These are phyloP conservation scores for Dictyostelium discoideum DNA, from an alignment of 78 protist species.

Conservation along the genomic window dicty_2.7 NC_007088.5:2453001-2453500, in stretches of 20 bases:
- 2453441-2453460: too few species aligned
- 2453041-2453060: constrained; percentile 29
- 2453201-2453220: background rate
- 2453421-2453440: too few species aligned
- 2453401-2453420: background rate
- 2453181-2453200: background rate
- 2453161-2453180: too few species aligned
- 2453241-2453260: too few species aligned
- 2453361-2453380: background rate
- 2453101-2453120: background rate
- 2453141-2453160: background rate
- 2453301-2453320: too few species aligned
- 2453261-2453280: too few species aligned
- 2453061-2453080: constrained; percentile 38
- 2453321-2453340: too few species aligned
- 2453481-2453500: too few species aligned
- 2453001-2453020: constrained; percentile 28
- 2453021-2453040: background rate
- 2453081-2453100: constrained; percentile 1
- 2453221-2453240: background rate
- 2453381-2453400: background rate
- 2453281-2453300: background rate
- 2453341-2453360: background rate
- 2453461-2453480: too few species aligned
- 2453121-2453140: constrained; percentile 1